A percentile compares a stretch with the other conserved stretches of the same genome.
These are phyloP conservation scores for Globisporangium iwayamae DNA, from an alignment of 352 stramenopile genomes.

Conservation along the genomic window DNA sequence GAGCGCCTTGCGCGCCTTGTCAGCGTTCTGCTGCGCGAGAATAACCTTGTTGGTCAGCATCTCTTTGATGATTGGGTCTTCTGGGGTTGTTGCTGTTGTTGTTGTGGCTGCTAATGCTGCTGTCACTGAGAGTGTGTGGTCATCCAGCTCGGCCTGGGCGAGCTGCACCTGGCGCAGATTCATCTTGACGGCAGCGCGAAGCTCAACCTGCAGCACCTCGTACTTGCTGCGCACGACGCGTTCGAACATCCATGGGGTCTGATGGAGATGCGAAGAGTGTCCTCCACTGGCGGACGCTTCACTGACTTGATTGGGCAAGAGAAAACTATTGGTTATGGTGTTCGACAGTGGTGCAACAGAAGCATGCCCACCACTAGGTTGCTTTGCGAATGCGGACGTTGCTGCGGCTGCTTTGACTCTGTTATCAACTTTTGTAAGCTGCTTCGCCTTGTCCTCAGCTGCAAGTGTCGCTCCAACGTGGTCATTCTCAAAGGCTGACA, in stretches of 20 bases:
- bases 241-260: conserved; percentile 44
- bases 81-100: neutral
- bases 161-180: conserved; percentile 42
- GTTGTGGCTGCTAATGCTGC: neutral
- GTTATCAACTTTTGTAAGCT: neutral
- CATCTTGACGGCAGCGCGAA: conserved; percentile 33
- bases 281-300: conserved; percentile 1
- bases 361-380: neutral
- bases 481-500: conserved; percentile 18
- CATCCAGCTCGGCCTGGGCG: conserved; percentile 25
- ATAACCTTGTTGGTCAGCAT: conserved; percentile 39
- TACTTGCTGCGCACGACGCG: conserved; percentile 47
- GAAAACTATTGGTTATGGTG: neutral
- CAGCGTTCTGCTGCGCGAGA: conserved; percentile 42
- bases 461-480: neutral
- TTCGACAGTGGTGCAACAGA: neutral
- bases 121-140: conserved; percentile 10
- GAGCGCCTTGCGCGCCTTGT: conserved; percentile 32
- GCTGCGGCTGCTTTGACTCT: neutral
- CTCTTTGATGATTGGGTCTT: conserved; percentile 21
- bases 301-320: neutral
- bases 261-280: neutral
- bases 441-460: conserved; percentile 8
- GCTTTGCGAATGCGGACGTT: conserved; percentile 1
- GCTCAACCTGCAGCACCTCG: conserved; percentile 32